These are phyloP conservation scores for Claviceps digitariae DNA, from an alignment of 2,329 filamentous ascomycete species.

Conservation along the genomic window DNA sequence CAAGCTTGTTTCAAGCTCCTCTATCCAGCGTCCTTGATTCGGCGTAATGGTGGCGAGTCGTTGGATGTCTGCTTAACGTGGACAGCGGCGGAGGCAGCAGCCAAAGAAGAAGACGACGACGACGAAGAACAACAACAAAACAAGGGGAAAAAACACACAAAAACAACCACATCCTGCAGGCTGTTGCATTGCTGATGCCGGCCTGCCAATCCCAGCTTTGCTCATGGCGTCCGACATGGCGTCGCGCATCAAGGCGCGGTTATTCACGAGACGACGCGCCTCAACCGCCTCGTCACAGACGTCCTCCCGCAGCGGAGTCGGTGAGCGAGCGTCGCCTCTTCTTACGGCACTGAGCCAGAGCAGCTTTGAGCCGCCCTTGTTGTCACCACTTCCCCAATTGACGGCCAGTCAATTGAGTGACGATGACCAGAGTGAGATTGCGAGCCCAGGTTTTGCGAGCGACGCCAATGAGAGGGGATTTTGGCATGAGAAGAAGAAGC, in stretches of 20 bases:
- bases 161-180: neutral
- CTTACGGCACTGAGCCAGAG: conserved; percentile 3
- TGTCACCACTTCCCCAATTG: neutral
- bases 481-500: neutral
- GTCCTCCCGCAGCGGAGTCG: conserved; percentile 16
- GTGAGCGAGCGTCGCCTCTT: conserved; percentile 9
- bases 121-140: too few species aligned
- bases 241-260: conserved; percentile 33
- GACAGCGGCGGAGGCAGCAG: neutral
- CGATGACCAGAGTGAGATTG: conserved; percentile 1
- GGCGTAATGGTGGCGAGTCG: neutral
- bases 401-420: conserved; percentile 2
- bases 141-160: too few species aligned
- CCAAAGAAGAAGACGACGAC: neutral
- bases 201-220: neutral
- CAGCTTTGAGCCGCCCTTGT: conserved; percentile 5
- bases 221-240: conserved; percentile 30
- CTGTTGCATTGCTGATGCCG: neutral
- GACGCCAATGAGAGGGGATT: neutral
- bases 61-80: neutral
- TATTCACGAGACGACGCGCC: conserved; percentile 29
- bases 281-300: conserved; percentile 24
- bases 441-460: neutral
- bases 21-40: neutral
- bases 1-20: neutral